These are phyloP conservation scores for Plectosphaerella cucumerina DNA, from an alignment of 2,329 filamentous ascomycete genomes.

Conservation along the genomic window DNA sequence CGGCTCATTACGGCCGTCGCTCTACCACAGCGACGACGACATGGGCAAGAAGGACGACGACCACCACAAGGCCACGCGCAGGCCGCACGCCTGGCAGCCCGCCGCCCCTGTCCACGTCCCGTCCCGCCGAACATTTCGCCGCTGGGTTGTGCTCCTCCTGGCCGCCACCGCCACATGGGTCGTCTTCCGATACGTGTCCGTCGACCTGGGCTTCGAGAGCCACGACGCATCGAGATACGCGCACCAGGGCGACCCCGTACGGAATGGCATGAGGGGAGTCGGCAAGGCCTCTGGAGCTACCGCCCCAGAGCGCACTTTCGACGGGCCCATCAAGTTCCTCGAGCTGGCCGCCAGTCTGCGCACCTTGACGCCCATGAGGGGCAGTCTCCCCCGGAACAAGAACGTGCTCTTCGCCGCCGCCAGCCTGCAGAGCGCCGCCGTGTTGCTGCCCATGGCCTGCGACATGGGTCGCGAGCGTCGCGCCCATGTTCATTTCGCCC, in stretches of 20 bases:
- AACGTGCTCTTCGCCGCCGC: slow-evolving; percentile 79
- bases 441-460: slow-evolving; percentile 77
- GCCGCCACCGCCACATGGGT: slow-evolving; percentile 54
- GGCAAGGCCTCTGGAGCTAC: slow-evolving; percentile 12
- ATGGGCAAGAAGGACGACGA: slow-evolving; percentile 60
- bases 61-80: slow-evolving; percentile 27
- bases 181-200: slow-evolving; percentile 60
- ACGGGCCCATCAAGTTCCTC: slow-evolving; percentile 67
- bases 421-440: slow-evolving; percentile 66
- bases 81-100: slow-evolving; percentile 34
- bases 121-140: slow-evolving; percentile 49
- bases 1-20: slow-evolving; percentile 23
- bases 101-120: slow-evolving; percentile 30
- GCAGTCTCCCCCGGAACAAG: slow-evolving; percentile 48
- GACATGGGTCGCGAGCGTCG: slow-evolving; percentile 69
- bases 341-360: slow-evolving; percentile 61
- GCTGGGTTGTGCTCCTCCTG: slow-evolving; percentile 44
- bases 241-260: slow-evolving; percentile 9
- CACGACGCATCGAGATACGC: slow-evolving; percentile 29
- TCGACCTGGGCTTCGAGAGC: slow-evolving; percentile 31
- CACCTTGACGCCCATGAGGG: slow-evolving; percentile 49
- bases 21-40: slow-evolving; percentile 50
- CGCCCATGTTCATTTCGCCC: slow-evolving; percentile 76
- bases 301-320: slow-evolving; percentile 42
- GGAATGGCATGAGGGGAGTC: background rate